Conservation (phyloP, 768 basidiomycete genomes). For the Tylopilus intermedius region DNA sequence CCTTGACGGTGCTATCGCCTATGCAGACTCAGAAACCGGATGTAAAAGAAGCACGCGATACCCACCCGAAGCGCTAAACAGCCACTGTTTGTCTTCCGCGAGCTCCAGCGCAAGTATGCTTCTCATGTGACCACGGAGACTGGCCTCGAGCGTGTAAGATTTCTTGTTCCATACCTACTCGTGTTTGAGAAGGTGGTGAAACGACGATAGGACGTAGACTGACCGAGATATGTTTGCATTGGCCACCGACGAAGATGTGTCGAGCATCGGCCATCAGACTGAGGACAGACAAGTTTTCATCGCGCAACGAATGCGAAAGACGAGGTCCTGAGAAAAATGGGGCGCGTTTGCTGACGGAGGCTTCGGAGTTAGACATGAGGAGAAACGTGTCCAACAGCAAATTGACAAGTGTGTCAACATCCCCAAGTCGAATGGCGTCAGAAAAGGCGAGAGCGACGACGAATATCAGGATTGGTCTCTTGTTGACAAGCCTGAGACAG, state of each 20-base stretch:
- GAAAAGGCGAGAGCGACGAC: conserved; percentile 24
- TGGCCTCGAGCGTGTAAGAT: conserved; percentile 61
- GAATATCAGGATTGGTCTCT: not conserved
- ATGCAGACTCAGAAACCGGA: conserved; percentile 3
- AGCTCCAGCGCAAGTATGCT: conserved; percentile 79
- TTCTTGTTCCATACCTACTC: conserved; percentile 80
- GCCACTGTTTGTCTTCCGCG: conserved; percentile 71
- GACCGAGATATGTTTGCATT: conserved; percentile 72
- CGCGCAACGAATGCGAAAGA: conserved; percentile 66
- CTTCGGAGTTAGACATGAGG: conserved; percentile 29
- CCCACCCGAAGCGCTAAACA: conserved; percentile 86
- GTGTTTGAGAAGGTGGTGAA: not conserved
- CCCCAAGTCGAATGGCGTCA: conserved; percentile 28
- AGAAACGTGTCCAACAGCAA: not conserved
- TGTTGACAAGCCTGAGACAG: conserved; percentile 35
- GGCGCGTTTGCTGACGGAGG: conserved; percentile 56
- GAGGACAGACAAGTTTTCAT: conserved; percentile 64
- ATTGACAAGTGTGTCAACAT: not conserved
- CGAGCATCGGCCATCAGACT: conserved; percentile 67
- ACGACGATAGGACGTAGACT: conserved; percentile 17
- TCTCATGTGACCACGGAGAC: conserved; percentile 76
- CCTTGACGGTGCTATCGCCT: conserved; percentile 88
- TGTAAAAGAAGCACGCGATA: not conserved
- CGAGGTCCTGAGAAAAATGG: conserved; percentile 43
- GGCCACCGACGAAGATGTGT: conserved; percentile 81